A percentile compares a stretch with the other conserved stretches of the same genome.
Evolutionary conservation across 129 eudicot species (phyloP).

Genomic region (Calendula officinalis): DNA sequence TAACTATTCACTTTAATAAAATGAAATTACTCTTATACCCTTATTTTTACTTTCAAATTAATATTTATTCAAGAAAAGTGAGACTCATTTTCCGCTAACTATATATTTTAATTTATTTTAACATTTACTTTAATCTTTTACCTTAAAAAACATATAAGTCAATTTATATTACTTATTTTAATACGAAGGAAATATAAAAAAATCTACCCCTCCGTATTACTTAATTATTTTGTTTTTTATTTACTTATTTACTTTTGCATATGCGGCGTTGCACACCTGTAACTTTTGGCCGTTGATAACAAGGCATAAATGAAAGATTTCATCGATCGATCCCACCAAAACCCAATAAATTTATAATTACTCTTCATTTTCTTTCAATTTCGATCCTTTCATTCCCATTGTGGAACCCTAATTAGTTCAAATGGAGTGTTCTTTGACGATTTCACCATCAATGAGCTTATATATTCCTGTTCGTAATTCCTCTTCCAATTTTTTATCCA

Average conservation of each 20-base stretch:
- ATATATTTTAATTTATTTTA: no score
- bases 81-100: no score
- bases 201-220: no score
- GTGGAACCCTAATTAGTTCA: constrained; percentile 18
- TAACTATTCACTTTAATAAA: no score
- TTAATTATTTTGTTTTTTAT: no score
- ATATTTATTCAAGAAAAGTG: no score
- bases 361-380: background rate
- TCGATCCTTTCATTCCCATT: background rate
- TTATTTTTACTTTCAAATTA: no score
- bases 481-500: constrained; percentile 12
- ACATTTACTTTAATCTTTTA: no score
- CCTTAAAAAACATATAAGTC: no score
- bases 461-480: constrained; percentile 7
- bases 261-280: constrained; percentile 3
- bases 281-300: constrained; percentile 28
- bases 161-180: no score
- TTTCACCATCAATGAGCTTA: constrained; percentile 26
- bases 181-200: no score
- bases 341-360: constrained; percentile 1
- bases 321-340: constrained; percentile 25
- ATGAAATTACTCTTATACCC: no score
- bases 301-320: constrained; percentile 10
- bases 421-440: constrained; percentile 36
- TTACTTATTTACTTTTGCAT: background rate